Evolutionary conservation across 2,329 filamentous ascomycete species (phyloP), one percentile per base, ranked within the genome.

Genomic region (Sarocladium brachiariae): DNA sequence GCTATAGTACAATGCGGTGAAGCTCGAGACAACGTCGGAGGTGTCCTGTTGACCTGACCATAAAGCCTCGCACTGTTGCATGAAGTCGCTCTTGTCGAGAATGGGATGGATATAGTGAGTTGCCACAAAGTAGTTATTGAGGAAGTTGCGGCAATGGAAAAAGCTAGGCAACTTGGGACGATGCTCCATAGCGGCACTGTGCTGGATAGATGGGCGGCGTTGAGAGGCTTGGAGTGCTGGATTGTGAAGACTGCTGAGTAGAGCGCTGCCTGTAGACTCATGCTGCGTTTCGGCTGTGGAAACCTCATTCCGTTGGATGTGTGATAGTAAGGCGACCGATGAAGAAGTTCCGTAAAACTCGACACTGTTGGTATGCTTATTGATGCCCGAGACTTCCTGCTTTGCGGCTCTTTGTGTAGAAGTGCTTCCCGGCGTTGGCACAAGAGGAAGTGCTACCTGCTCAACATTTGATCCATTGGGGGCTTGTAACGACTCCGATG

Each of bases 91-190:
- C 57, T 74, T 74, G 48, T 75, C 71, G 18, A 75, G 65, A 3
- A 75, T 65, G 0, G 72, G 72, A 33, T 75, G 71, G 11, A 75
- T 67, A 51, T 71, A 71, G 53, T 75, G 72, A 4, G 75, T 65
- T 30, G 70, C 73, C 11, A 71, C 67, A 50, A 76, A 75, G 59
- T 74, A 75, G 68, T 6, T 70, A 71, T 39, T 75, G 68, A 1
- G 68, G 66, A 48, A 70, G 71, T 41, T 72, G 61, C n/a, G n/a
- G n/a, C n/a, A n/a, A n/a, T n/a, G n/a, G n/a, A n/a, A n/a, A n/a
- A n/a, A n/a, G n/a, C n/a, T n/a, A n/a, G n/a, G n/a, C n/a, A n/a
- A n/a, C n/a, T n/a, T n/a, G n/a, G n/a, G n/a, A n/a, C n/a, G n/a
- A n/a, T n/a, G n/a, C n/a, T n/a, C n/a, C n/a, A n/a, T n/a, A n/a